Evolutionary conservation across 129 eudicot species (phyloP).

Genomic region (Chrysanthemum lavandulifolium): DNA sequence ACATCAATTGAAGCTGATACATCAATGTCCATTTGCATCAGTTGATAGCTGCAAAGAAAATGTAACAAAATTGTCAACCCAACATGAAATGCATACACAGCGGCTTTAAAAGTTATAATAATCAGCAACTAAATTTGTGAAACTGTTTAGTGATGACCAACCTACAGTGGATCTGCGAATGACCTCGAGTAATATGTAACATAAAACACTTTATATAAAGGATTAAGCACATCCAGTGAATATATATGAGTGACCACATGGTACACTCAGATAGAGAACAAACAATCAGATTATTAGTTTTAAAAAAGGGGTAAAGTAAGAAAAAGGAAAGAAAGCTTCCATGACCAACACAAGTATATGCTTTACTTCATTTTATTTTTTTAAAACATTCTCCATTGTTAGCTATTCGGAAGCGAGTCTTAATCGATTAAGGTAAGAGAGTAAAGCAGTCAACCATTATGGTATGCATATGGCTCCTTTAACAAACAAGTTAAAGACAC

Average conservation of each 20-base stretch:
- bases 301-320: background rate
- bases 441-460: too few species aligned
- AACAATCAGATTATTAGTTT: background rate
- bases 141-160: background rate
- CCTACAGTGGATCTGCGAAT: background rate
- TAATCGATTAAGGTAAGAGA: too few species aligned
- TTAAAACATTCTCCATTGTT: too few species aligned
- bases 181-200: background rate
- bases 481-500: too few species aligned
- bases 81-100: background rate
- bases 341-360: too few species aligned
- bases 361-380: too few species aligned
- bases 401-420: too few species aligned
- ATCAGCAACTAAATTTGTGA: too few species aligned
- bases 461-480: too few species aligned
- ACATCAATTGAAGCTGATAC: conserved; percentile 32
- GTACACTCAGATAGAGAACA: background rate
- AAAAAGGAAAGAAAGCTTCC: too few species aligned
- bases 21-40: conserved; percentile 44
- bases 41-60: conserved; percentile 17
- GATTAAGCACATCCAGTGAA: background rate
- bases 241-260: too few species aligned
- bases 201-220: background rate
- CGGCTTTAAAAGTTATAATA: background rate
- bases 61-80: background rate